Base-by-base conservation (phyloP, 495 filamentous ascomycete species). In the Aspergillus mulundensis region DNA sequence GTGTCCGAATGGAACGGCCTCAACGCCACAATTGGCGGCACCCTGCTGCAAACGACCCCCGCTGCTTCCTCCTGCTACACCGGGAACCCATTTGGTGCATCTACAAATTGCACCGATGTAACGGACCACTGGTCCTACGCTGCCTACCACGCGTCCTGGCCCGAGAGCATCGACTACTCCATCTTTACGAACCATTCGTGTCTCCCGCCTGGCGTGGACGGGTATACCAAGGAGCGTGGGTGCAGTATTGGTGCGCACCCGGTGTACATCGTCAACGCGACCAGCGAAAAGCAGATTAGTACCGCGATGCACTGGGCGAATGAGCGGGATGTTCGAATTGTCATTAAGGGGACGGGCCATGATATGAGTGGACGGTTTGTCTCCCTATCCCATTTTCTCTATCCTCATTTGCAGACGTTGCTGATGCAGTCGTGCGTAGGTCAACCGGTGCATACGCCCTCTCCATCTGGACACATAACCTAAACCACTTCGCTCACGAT, bases 251-350 rank as follows among this genome's bases (percentile, higher is more conserved):
- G 66, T 1, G 68, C 61, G 8, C 14, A 61, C 25, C 69, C 69
- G 14, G 45, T 41, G 30, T 74, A 71, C 45, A 56, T 69, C 24
- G 69, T 74, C 15, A 70, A 70, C 53, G 70, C 69, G 3, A 66
- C 64, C 1, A 63, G 40, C 4, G 62, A 64, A 11, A 12, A 56
- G 1, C 67, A 71, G 40, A 46, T 73, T 42, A 58, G 59, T 0
- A 61, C 39, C 2, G 68, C 62, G 5, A 61, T 84, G 56, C 70
- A 72, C 47, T 84, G 76, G 60, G 81, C 81, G 0, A 64, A 71
- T 1, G 45, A 77, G 28, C 66, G 79, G 43, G 82, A 81, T 59
- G 70, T 87, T 21, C 74, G 82, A 5, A 61, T 87, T 42, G 70
- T 85, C 15, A 53, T 71, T 8, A 71, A 71, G 68, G 76, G 76